These are phyloP conservation scores for Camelina neglecta DNA, from an alignment of 345 rosid species.

Conservation along the genomic window DNA sequence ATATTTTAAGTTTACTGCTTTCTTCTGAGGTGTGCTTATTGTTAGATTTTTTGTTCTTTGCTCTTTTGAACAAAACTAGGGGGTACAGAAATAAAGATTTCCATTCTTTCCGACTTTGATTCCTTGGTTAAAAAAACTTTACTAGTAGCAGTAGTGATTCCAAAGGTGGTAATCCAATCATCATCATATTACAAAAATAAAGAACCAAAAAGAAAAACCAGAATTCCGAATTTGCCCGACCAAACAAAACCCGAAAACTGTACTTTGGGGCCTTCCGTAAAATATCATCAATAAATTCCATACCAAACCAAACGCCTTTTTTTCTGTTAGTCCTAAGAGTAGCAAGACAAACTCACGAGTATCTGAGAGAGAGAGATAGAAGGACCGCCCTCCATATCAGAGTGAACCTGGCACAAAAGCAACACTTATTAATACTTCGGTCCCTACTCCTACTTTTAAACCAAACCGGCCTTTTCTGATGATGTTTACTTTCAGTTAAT, in stretches of 20 bases:
- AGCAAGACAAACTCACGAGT: slow-evolving; percentile 11
- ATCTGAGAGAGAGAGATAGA: slow-evolving; percentile 10
- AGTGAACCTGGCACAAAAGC: slow-evolving; percentile 33
- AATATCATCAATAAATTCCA: slow-evolving; percentile 26
- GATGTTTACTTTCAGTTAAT: background rate
- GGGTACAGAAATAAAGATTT: background rate
- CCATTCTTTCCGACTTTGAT: background rate
- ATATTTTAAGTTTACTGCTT: background rate
- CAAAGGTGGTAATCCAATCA: background rate
- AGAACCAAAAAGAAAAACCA: background rate
- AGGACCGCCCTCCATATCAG: slow-evolving; percentile 30
- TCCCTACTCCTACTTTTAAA: background rate
- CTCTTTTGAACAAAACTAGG: background rate
- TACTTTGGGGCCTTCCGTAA: slow-evolving; percentile 28
- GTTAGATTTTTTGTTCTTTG: background rate
- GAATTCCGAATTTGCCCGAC: slow-evolving; percentile 11
- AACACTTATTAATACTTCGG: background rate
- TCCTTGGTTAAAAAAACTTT: slow-evolving; percentile 9
- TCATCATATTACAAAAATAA: slow-evolving; percentile 16
- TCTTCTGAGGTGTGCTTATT: too few relatives aligned
- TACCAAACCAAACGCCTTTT: slow-evolving; percentile 33
- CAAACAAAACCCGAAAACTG: slow-evolving; percentile 28
- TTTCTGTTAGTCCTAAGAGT: slow-evolving; percentile 40
- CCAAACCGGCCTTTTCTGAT: background rate
- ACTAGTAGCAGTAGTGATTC: slow-evolving; percentile 12